phyloP scores from a whole-genome alignment of 202 grass and related monocot species.

The Saccharum hybrid region DNA sequence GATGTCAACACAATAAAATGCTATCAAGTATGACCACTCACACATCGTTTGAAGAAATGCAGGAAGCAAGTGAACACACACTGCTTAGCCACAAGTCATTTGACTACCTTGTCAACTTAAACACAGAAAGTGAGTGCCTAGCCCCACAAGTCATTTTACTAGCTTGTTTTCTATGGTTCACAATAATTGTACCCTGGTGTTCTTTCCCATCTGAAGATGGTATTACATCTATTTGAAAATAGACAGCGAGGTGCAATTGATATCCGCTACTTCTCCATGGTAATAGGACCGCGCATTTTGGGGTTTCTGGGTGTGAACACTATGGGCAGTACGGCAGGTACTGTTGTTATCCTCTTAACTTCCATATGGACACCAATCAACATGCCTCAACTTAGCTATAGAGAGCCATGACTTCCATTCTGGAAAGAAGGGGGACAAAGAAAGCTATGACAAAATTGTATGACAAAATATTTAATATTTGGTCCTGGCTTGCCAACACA shows the following conservation, averaged over 20 bases:
- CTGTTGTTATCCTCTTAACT: neutral
- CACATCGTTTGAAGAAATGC: neutral
- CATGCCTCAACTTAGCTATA: neutral
- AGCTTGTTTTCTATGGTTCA: constrained; percentile 10
- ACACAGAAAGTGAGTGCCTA: neutral
- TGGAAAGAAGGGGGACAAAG: neutral
- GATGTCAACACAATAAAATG: neutral
- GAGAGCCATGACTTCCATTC: constrained; percentile 2
- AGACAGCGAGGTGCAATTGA: neutral
- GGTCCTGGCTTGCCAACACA: constrained; percentile 11
- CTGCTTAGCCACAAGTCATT: neutral
- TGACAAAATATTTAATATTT: neutral
- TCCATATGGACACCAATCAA: neutral
- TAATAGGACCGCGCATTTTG: neutral
- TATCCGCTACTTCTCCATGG: neutral
- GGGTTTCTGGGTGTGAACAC: neutral
- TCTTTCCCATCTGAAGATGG: constrained; percentile 16
- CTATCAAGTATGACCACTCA: neutral
- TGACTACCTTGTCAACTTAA: neutral
- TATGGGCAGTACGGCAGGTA: neutral
- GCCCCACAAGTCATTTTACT: neutral
- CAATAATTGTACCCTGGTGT: neutral
- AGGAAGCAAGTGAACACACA: constrained; percentile 26
- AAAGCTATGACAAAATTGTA: neutral
- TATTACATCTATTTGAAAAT: neutral